Evolutionary conservation across 768 basidiomycete genomes (phyloP), one percentile per base, ranked within the genome.

Genomic region (Russula griseocarnosa): DNA sequence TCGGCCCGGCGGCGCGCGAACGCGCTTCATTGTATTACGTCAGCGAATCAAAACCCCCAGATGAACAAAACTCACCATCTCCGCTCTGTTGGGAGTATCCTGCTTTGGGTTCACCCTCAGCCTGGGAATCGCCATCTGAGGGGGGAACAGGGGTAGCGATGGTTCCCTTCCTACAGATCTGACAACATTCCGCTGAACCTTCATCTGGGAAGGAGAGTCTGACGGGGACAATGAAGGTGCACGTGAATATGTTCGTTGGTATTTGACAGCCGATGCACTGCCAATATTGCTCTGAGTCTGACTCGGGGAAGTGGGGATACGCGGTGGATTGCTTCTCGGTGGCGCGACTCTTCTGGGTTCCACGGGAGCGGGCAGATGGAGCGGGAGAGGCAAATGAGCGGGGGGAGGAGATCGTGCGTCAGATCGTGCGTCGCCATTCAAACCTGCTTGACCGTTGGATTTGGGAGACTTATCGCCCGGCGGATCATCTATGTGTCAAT

Each of bases 211-310:
- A 13, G 80, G 81, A 0, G 83, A 84, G 70, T 85, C 83, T 1
- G 83, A 84, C 3, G 83, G 83, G 0, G 82, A 81, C 44, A 84
- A 76, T 3, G 83, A 84, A 20, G 80, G 75, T 3, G 81, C 80
- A 68, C 82, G 83, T 46, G 82, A 81, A 46, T 76, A 77, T 24
- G 76, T 75, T 70, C 76, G 77, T 66, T 80, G 80, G 69, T 70
- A 64, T 32, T 66, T 66, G 66, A 59, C 59, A 55, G 62, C 56
- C 18, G 62, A 69, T 22, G 59, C 65, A 54, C 62, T 67, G 40
- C 68, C 68, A 36, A 68, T 56, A 59, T 68, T 68, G 52, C 67
- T 68, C 24, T 67, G 66, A 5, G 56, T 58, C 47, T 61, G 66
- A 46, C 68, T 69, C 22, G 66, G 55, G 68, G 68, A 6, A 69